Evolutionary conservation across 441 rosid species (phyloP).

Genomic region (Rhodomyrtus psidioides): DNA sequence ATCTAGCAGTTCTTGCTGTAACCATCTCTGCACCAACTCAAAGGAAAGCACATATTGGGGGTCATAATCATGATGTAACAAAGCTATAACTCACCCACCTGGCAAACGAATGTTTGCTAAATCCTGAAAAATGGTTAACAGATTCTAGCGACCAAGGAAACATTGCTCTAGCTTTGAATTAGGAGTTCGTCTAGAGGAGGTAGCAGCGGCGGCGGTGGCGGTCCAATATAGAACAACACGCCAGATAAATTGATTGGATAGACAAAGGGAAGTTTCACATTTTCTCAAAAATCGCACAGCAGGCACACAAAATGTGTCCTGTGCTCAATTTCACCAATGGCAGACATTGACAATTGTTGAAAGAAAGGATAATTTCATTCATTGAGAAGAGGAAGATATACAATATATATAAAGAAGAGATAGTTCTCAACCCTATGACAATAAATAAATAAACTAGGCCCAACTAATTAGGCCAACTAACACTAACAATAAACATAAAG

Average conservation of each 20-base stretch:
- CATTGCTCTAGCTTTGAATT: not conserved
- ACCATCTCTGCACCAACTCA: not conserved
- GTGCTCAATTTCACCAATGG: not conserved
- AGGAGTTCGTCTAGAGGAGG: not conserved
- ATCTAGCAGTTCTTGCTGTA: not conserved
- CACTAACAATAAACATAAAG: too few relatives aligned
- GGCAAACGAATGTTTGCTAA: not conserved
- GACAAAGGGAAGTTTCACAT: not conserved
- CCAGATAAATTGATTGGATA: not conserved
- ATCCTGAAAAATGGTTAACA: too few relatives aligned
- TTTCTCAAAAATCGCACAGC: not conserved
- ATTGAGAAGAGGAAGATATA: too few relatives aligned
- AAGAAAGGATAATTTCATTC: too few relatives aligned
- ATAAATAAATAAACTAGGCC: too few relatives aligned
- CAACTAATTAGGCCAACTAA: too few relatives aligned
- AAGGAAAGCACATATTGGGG: not conserved
- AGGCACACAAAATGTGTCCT: not conserved
- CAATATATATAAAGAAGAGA: too few relatives aligned
- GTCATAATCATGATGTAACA: not conserved
- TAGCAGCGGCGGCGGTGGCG: not conserved
- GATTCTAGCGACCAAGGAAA: not conserved
- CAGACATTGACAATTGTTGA: not conserved
- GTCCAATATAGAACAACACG: not conserved
- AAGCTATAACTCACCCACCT: not conserved
- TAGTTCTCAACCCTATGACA: too few relatives aligned